Evolutionary conservation across 306 rosid species (phyloP), one percentile per base, ranked within the genome.

Genomic region (Carpinus viminea): DNA sequence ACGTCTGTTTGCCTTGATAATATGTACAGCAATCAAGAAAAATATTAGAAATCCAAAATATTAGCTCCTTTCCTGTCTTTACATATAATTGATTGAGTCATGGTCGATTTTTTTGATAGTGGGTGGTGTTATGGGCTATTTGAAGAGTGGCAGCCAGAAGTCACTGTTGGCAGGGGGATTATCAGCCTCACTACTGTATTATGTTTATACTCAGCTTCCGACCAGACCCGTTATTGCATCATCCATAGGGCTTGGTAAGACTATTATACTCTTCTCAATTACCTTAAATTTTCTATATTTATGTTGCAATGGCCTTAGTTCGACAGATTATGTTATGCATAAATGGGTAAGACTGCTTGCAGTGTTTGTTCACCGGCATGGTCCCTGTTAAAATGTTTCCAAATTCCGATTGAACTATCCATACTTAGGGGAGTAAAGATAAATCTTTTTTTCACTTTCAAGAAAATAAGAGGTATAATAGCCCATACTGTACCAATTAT

Each of bases 101-200:
- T 8, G 36, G 47, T 71, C 66, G 72, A 72, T 15, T 73, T 53
- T 74, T 74, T 81, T 59, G 73, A 73, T 88, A 96, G 99, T 78
- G 74, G 99, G 99, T 80, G 99, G 99, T 72, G 73, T 91, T 73
- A 93, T 96, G 90, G 99, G 99, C 71, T 96, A 56, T 85, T 72
- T 96, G 82, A 96, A 96, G 90, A 87, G 97, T 79, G 99, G 99
- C 78, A 96, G 99, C 89, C 89, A 87, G 84, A 96, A 90, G 75
- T 96, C 99, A 72, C 87, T 93, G 78, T 72, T 96, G 89, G 93
- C 99, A 45, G 99, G 99, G 24, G 96, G 93, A 47, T 4, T 87
- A 77, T 91, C 99, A 73, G 91, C 98, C 1, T 68, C 91, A 2
- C 68, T 91, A 60, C 85, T 96, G 21, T 90, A 34, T 83, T 89